phyloP scores from a whole-genome alignment of 75 land plant species.

The Sequoia sempervirens region DNA sequence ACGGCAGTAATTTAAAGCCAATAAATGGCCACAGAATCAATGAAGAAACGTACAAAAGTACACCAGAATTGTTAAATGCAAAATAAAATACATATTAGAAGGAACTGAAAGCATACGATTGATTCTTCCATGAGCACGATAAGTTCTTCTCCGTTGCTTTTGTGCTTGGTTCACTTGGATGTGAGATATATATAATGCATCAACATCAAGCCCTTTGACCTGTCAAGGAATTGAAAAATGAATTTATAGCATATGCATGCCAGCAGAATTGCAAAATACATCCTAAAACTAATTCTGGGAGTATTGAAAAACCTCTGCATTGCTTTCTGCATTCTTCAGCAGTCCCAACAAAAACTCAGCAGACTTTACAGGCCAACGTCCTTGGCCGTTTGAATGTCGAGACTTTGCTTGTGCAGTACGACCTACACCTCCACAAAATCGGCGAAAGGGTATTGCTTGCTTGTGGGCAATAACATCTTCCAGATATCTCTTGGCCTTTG shows the following conservation, averaged over 20 bases:
- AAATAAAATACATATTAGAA: not conserved
- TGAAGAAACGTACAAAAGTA: not conserved
- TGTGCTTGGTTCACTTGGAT: constrained; percentile 94
- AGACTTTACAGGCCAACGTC: constrained; percentile 93
- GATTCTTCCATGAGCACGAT: constrained; percentile 94
- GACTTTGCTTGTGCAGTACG: constrained; percentile 93
- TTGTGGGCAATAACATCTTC: constrained; percentile 93
- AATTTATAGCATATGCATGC: not conserved
- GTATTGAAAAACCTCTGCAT: constrained; percentile 62
- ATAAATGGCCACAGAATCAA: not conserved
- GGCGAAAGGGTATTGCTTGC: constrained; percentile 81
- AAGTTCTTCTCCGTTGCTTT: constrained; percentile 91
- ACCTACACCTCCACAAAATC: constrained; percentile 93
- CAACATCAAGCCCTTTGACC: constrained; percentile 93
- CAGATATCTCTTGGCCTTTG: constrained; percentile 86
- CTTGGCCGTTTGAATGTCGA: constrained; percentile 90
- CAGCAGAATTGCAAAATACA: not conserved
- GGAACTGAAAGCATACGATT: constrained; percentile 56
- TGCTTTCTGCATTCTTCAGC: constrained; percentile 94
- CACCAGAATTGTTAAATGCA: not conserved
- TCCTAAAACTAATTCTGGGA: not conserved
- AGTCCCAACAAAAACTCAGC: constrained; percentile 73
- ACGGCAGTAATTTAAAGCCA: not conserved
- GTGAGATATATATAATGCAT: constrained; percentile 78
- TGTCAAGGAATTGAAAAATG: constrained; percentile 9